Base-by-base conservation (phyloP, 2,329 filamentous ascomycete species). In the Endoconidiophora laricicola region DNA sequence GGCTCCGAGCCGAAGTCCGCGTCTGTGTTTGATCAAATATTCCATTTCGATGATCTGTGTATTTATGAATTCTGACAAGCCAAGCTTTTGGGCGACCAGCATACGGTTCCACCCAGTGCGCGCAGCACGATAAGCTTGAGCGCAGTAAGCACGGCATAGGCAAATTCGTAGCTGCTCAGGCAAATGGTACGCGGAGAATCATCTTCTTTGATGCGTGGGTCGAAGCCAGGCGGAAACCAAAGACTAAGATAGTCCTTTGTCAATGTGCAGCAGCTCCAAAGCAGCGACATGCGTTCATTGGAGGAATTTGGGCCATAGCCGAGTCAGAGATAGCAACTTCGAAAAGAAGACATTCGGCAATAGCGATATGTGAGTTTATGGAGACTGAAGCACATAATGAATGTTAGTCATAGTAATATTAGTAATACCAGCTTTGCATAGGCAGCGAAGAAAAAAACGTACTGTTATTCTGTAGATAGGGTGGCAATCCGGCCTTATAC, bases 311-410 rank as follows among this genome's bases (percentile, higher is more conserved):
- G 58, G 40, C 58, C 58, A 2, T 58, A 55, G 6, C 38, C 22
- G 59, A 55, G 2, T 70, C 68, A 3, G 66, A 64, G 24, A 73
- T 59, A 52, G 63, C 66, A 37, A 69, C 59, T 54, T 72, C 71
- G 54, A 68, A 69, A 16, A 73, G 60, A 3, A 74, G 63, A 6
- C 70, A 61, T 54, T 72, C 65, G 20, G 67, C 67, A 10, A 72
- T 62, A 54, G 63, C 58, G 6, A 70, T 41, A 54, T 73, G 70
- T 9, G 64, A 63, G 23, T 60, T 60, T 5, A 74, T 57, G 0
- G 63, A 59, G 2, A 61, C 69, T 70, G 40, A 3, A 37, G 3
- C 12, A 7, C 3, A 10, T 42, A 36, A 16, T 36, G 7, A 5
- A 10, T 33, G 26, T 33, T 33, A 33, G 26, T 33, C 26, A 10